Conservation (phyloP, 441 rosid species). For the Mallotus repandus region DNA sequence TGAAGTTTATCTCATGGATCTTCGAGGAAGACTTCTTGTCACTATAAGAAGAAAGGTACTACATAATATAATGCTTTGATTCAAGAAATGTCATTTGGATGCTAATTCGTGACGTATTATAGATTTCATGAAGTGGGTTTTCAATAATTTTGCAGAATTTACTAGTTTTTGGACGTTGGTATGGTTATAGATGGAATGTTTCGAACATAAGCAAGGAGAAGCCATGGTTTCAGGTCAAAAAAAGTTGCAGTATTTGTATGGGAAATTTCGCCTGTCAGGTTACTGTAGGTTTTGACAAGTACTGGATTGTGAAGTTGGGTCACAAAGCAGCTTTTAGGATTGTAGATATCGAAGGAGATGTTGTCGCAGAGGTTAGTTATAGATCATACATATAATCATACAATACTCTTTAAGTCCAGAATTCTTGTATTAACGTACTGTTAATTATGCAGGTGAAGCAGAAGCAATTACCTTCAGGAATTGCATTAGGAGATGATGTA, state of each 20-base stretch:
- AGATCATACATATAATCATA: background rate
- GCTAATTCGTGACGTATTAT: no score
- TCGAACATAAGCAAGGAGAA: slow-evolving; percentile 14
- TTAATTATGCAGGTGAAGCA: slow-evolving; percentile 33
- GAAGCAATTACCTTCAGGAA: slow-evolving; percentile 38
- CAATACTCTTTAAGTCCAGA: background rate
- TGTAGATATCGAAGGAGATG: slow-evolving; percentile 27
- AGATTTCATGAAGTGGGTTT: background rate
- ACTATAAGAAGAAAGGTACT: slow-evolving; percentile 35
- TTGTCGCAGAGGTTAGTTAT: slow-evolving; percentile 41
- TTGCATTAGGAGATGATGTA: slow-evolving; percentile 41
- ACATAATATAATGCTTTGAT: background rate
- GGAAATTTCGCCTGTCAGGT: slow-evolving; percentile 31
- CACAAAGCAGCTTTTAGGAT: slow-evolving; percentile 32
- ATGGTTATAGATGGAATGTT: slow-evolving; percentile 31
- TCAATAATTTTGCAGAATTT: slow-evolving; percentile 26
- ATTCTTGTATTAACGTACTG: no score
- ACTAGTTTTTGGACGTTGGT: slow-evolving; percentile 32
- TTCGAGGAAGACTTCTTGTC: slow-evolving; percentile 39
- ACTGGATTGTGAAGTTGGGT: slow-evolving; percentile 26
- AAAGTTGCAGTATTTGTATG: slow-evolving; percentile 13
- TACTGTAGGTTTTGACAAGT: slow-evolving; percentile 25
- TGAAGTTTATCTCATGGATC: slow-evolving; percentile 47
- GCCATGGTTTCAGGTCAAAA: slow-evolving; percentile 40
- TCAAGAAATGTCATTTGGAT: background rate